Evolutionary conservation across 2,329 filamentous ascomycete genomes (phyloP), one percentile per base, ranked within the genome.

Genomic region (Setomelanomma holmii): DNA sequence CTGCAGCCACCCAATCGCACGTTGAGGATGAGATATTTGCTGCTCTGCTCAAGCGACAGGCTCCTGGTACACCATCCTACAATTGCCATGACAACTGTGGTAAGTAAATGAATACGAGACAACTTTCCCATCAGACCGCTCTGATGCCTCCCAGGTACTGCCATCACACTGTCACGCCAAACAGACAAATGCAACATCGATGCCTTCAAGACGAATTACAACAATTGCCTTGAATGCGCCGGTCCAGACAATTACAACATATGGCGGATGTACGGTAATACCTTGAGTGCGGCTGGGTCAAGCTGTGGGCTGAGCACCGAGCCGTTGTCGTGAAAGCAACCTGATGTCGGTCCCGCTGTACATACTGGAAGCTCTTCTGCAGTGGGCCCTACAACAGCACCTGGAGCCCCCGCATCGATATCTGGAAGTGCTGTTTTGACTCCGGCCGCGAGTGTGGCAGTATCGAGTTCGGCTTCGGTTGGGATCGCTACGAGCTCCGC

Each of bases 31-130:
- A 49, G 4, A 17, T 55, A 17, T 64, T 66, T 19, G 38, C 52
- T 14, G 34, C 56, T 22, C 60, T 80, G n/a, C 51, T 74, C 45
- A 76, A 72, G 59, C 78, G 79, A n/a, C 78, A 80, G 60, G 74
- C 76, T 16, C 77, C 78, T 11, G 79, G 78, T 5, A 75, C 75
- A 4, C 73, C 78, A 4, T 55, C 69, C 5, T 82, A 78, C 61
- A 69, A 81, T 36, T 84, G 81, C 67, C 80, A 83, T 57, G 75
- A 77, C 58, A 77, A 78, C 66, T 83, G 80, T 69, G 80, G 80
- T 82, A 69, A 53, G 76, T 68, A 16, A 6, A 14, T 34, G 42
- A 16, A 6, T 4, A n/a, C n/a, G n/a, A n/a, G n/a, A n/a, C n/a
- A n/a, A n/a, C n/a, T n/a, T n/a, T n/a, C n/a, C n/a, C n/a, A n/a